These are phyloP conservation scores for Hermanozyma aechmeae DNA, from an alignment of 805 yeast species.

Conservation along the genomic window DNA sequence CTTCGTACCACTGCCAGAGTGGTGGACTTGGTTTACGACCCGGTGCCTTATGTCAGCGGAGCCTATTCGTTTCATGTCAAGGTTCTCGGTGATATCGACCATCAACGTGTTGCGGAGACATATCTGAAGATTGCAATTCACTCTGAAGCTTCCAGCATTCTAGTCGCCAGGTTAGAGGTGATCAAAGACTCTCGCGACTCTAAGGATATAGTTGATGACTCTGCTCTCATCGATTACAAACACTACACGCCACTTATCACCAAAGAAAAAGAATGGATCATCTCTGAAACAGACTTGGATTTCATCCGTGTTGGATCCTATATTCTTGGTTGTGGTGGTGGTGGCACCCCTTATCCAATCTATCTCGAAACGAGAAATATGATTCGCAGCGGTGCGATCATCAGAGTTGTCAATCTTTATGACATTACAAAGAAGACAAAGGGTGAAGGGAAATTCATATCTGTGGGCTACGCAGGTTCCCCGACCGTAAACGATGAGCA, in stretches of 20 bases:
- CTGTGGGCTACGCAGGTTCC: slow-evolving; percentile 30
- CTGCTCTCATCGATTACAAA: slow-evolving; percentile 5
- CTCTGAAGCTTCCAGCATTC: too few relatives aligned
- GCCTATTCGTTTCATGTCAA: slow-evolving; percentile 26
- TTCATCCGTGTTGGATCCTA: slow-evolving; percentile 35
- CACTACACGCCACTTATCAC: slow-evolving; percentile 19
- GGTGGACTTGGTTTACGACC: slow-evolving; percentile 15
- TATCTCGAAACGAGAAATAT: slow-evolving; percentile 24
- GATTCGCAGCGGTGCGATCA: slow-evolving; percentile 22
- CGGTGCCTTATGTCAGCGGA: slow-evolving; percentile 24
- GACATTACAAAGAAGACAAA: slow-evolving; percentile 13
- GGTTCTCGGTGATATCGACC: slow-evolving; percentile 38
- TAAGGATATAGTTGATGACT: too few relatives aligned
- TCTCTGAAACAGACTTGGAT: slow-evolving; percentile 32
- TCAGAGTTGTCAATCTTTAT: slow-evolving; percentile 25
- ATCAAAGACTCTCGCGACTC: slow-evolving; percentile 10
- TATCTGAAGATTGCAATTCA: slow-evolving; percentile 1
- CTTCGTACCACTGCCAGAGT: slow-evolving; percentile 12
- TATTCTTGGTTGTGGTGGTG: slow-evolving; percentile 44
- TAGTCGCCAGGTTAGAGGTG: slow-evolving; percentile 2
- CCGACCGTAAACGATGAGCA: slow-evolving; percentile 40
- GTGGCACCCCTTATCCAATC: slow-evolving; percentile 37
- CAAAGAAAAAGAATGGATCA: slow-evolving; percentile 24
- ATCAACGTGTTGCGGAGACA: slow-evolving; percentile 8
- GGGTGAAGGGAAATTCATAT: slow-evolving; percentile 19